Conservation (phyloP, 1,139 yeast species). For the Magnusiomyces paraingens region DNA sequence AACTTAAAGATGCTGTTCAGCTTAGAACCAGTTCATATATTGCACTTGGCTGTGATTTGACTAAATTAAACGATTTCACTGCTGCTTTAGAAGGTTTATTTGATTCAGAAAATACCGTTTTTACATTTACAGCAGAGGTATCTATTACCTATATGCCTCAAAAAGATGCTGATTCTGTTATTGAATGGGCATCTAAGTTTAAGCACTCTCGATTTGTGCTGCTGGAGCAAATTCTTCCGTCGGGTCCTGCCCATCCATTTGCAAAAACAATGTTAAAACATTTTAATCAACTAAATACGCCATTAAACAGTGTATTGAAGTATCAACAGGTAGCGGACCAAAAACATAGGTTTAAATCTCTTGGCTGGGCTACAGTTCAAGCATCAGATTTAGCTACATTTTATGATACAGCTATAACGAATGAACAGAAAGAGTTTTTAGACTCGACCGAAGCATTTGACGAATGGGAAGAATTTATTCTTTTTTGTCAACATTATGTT, state of each 20-base stretch:
- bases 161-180: constrained; percentile 58
- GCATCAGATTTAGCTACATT: constrained; percentile 50
- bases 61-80: constrained; percentile 42
- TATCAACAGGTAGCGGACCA: constrained; percentile 54
- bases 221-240: constrained; percentile 67
- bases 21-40: constrained; percentile 46
- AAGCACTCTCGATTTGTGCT: constrained; percentile 56
- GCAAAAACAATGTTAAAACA: constrained; percentile 71
- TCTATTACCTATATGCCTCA: constrained; percentile 77
- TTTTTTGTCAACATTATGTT: constrained; percentile 72
- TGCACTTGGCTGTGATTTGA: constrained; percentile 67
- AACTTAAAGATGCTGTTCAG: constrained; percentile 25
- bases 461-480: constrained; percentile 75
- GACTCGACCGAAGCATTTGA: constrained; percentile 61
- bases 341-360: constrained; percentile 41
- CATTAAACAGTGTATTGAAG: constrained; percentile 56
- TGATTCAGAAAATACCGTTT: constrained; percentile 35
- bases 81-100: constrained; percentile 34
- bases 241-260: constrained; percentile 57
- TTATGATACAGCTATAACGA: constrained; percentile 47
- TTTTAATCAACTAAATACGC: constrained; percentile 60
- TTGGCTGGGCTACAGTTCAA: constrained; percentile 46
- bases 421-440: constrained; percentile 40
- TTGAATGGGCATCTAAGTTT: constrained; percentile 44
- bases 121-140: constrained; percentile 72